phyloP scores from a whole-genome alignment of 2,329 filamentous ascomycete genomes.

The Epichloe elymi region DNA sequence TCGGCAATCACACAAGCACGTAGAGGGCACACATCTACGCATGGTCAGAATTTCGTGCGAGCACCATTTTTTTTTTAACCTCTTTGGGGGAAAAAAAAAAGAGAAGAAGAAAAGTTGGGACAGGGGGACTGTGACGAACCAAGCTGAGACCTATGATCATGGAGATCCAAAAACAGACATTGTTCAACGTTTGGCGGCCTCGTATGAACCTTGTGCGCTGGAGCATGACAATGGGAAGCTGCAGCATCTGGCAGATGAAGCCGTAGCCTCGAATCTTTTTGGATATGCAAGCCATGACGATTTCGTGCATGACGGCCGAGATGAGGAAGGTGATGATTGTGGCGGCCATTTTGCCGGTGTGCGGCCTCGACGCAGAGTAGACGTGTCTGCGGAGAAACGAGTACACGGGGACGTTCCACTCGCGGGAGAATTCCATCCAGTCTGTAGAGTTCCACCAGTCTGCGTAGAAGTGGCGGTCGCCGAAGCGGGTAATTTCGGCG shows the following conservation, averaged over 20 bases:
- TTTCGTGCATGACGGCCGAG: conserved; percentile 77
- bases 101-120: background rate
- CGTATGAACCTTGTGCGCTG: conserved; percentile 70
- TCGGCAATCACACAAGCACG: conserved; percentile 28
- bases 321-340: conserved; percentile 88
- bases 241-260: conserved; percentile 89
- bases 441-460: conserved; percentile 69
- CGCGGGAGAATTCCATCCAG: conserved; percentile 90
- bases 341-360: conserved; percentile 63
- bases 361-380: conserved; percentile 67
- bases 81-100: background rate
- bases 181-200: conserved; percentile 67
- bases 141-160: conserved; percentile 79
- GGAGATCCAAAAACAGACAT: conserved; percentile 79
- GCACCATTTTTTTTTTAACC: too few species aligned
- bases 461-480: conserved; percentile 83
- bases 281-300: conserved; percentile 96
- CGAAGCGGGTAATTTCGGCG: conserved; percentile 86
- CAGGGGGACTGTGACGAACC: conserved; percentile 36
- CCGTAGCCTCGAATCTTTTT: conserved; percentile 94
- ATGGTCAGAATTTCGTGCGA: conserved; percentile 8
- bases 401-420: conserved; percentile 98
- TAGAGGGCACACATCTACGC: conserved; percentile 39
- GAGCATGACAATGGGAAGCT: conserved; percentile 86
- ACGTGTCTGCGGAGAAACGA: conserved; percentile 91